Evolutionary conservation across 2,329 filamentous ascomycete species (phyloP).

Genomic region (Talaromyces piceae): DNA sequence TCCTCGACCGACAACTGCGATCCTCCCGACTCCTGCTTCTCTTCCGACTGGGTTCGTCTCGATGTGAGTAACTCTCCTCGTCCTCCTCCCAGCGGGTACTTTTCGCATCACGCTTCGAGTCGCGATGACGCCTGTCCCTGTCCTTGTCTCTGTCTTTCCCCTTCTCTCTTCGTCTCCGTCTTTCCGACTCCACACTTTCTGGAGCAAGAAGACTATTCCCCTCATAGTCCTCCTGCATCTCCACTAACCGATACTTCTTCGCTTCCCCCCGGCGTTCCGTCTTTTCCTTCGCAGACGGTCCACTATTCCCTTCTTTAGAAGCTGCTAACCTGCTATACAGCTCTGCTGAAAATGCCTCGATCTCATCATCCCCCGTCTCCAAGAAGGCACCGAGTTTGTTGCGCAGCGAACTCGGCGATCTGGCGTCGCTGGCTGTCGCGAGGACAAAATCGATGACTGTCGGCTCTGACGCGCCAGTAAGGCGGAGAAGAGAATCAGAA

Average conservation of each 20-base stretch:
- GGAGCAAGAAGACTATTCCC: constrained; percentile 25
- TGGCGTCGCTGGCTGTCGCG: constrained; percentile 45
- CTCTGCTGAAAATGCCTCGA: constrained; percentile 42
- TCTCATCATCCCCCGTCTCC: constrained; percentile 39
- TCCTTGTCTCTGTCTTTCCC: constrained; percentile 15
- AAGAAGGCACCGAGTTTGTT: constrained; percentile 48
- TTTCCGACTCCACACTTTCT: constrained; percentile 31
- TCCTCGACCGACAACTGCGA: constrained; percentile 42
- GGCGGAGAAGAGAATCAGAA: constrained; percentile 46
- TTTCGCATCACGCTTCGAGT: constrained; percentile 6
- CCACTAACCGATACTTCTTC: constrained; percentile 48
- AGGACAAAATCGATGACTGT: constrained; percentile 52
- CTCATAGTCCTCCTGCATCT: constrained; percentile 43
- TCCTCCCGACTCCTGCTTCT: constrained; percentile 31
- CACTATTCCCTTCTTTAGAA: constrained; percentile 10
- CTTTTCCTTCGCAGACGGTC: background rate
- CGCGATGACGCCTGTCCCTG: constrained; percentile 1
- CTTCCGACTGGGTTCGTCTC: constrained; percentile 21
- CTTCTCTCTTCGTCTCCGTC: constrained; percentile 22
- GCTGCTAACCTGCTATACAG: constrained; percentile 31
- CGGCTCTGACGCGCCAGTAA: constrained; percentile 49
- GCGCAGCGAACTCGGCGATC: constrained; percentile 40
- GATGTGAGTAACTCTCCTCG: constrained; percentile 18
- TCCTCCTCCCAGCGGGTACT: constrained; percentile 12
- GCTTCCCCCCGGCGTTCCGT: background rate